Evolutionary conservation across 208 protist genomes (phyloP).

Genomic region (Angomonas deanei): DNA sequence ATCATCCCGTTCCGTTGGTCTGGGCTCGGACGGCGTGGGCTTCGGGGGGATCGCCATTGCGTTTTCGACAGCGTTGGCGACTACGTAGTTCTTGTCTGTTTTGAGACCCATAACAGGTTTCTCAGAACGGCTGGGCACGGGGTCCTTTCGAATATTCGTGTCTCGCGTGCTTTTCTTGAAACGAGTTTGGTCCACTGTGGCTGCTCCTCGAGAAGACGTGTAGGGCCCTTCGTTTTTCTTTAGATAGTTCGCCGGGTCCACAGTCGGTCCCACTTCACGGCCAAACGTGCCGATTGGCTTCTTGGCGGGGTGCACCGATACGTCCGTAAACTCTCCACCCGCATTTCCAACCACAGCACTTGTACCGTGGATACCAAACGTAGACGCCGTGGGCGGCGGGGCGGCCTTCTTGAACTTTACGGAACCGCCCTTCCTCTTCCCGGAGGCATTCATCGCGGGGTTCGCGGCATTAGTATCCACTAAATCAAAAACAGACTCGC

Average conservation of each 20-base stretch:
- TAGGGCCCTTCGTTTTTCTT: slow-evolving; percentile 72
- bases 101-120: slow-evolving; percentile 90
- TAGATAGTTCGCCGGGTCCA: slow-evolving; percentile 63
- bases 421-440: slow-evolving; percentile 4
- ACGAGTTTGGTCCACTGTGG: slow-evolving; percentile 59
- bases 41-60: slow-evolving; percentile 84
- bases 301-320: slow-evolving; percentile 72
- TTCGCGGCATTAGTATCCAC: slow-evolving; percentile 33
- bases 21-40: slow-evolving; percentile 30
- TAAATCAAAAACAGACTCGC: slow-evolving; percentile 82
- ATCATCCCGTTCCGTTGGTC: slow-evolving; percentile 61
- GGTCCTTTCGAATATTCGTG: slow-evolving; percentile 45
- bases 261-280: slow-evolving; percentile 45
- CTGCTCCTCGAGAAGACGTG: slow-evolving; percentile 69
- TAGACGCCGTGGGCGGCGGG: slow-evolving; percentile 77
- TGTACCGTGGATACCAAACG: slow-evolving; percentile 85
- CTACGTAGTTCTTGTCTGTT: slow-evolving; percentile 93
- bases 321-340: slow-evolving; percentile 66
- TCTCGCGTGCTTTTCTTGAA: slow-evolving; percentile 72
- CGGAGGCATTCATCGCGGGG: slow-evolving; percentile 2
- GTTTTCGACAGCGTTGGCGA: slow-evolving; percentile 93
- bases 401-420: slow-evolving; percentile 31
- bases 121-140: slow-evolving; percentile 74
- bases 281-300: slow-evolving; percentile 82
- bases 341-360: slow-evolving; percentile 78